Evolutionary conservation across 176 grass and related monocot genomes (phyloP).

Genomic region (Rhynchospora pubera): DNA sequence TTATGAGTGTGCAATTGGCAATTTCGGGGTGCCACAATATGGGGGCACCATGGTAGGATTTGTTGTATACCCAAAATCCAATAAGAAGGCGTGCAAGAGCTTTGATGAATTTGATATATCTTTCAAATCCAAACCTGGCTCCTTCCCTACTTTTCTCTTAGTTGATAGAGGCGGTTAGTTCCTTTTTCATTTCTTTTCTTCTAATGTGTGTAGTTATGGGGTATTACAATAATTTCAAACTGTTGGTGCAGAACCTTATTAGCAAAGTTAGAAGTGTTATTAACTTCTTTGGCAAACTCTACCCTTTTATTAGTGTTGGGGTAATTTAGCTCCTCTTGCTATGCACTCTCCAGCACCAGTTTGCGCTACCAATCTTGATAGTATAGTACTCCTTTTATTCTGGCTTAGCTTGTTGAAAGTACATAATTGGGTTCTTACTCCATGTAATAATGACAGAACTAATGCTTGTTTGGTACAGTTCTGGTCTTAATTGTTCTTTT

Average conservation of each 20-base stretch:
- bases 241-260: background rate
- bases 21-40: slow-evolving; percentile 89
- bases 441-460: background rate
- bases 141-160: slow-evolving; percentile 71
- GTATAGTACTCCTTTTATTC: background rate
- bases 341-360: background rate
- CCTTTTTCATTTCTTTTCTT: background rate
- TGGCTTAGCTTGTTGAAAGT: background rate
- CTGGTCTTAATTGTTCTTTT: background rate
- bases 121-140: slow-evolving; percentile 72
- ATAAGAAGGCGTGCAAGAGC: slow-evolving; percentile 68
- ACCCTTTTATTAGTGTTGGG: background rate
- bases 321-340: background rate
- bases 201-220: background rate
- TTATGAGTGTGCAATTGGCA: slow-evolving; percentile 89
- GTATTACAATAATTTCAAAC: background rate
- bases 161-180: slow-evolving; percentile 87
- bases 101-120: slow-evolving; percentile 80
- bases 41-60: slow-evolving; percentile 88
- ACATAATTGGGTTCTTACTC: background rate
- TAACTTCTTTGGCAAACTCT: background rate
- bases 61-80: slow-evolving; percentile 76
- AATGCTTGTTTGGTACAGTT: background rate
- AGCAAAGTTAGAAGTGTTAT: background rate
- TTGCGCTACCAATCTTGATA: background rate